Evolutionary conservation across 2,329 filamentous ascomycete genomes (phyloP).

Genomic region (Sporothrix mexicana): DNA sequence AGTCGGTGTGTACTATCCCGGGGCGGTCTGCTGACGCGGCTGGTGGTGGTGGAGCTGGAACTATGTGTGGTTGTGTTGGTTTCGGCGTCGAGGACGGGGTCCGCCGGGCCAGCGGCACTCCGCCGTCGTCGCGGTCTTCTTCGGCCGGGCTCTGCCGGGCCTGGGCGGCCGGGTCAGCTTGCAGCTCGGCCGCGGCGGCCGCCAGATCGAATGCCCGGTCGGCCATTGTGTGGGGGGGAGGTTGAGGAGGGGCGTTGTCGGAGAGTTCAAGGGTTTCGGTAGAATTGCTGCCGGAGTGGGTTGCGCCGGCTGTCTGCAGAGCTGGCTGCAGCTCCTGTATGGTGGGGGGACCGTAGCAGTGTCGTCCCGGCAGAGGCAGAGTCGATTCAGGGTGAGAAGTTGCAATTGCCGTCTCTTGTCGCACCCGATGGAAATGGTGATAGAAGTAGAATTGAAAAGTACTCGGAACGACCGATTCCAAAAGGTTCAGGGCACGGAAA

Average conservation of each 20-base stretch:
- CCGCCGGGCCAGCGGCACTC: slow-evolving; percentile 13
- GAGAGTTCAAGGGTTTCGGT: background rate
- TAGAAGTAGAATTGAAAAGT: background rate
- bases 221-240: slow-evolving; percentile 22
- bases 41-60: background rate
- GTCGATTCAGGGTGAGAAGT: background rate
- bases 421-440: background rate
- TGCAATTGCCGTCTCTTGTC: background rate
- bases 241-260: background rate
- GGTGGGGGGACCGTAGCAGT: background rate
- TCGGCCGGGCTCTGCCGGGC: background rate
- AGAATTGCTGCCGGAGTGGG: background rate
- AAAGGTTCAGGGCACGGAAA: background rate
- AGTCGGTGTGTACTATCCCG: background rate
- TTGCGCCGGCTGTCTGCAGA: slow-evolving; percentile 15
- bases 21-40: background rate
- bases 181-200: slow-evolving; percentile 22
- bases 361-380: too few species aligned
- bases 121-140: slow-evolving; percentile 19
- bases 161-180: background rate
- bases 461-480: too few species aligned
- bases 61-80: background rate
- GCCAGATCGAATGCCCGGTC: slow-evolving; percentile 20
- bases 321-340: slow-evolving; percentile 9
- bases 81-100: background rate